Evolutionary conservation across 1,139 yeast genomes (phyloP).

Genomic region (Geotrichum australiense): DNA sequence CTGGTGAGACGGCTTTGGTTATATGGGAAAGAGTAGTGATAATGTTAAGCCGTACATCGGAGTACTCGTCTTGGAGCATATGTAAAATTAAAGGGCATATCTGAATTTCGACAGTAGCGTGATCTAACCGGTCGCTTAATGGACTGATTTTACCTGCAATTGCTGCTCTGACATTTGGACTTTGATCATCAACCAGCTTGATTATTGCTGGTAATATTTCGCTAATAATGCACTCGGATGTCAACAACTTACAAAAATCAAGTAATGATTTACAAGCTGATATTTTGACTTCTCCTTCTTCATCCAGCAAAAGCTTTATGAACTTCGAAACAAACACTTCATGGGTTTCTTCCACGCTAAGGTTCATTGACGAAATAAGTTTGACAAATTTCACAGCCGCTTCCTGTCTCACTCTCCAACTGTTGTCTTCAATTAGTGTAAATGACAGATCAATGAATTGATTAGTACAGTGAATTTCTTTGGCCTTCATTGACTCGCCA

Average conservation of each 20-base stretch:
- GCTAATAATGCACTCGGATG: conserved; percentile 47
- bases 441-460: conserved; percentile 37
- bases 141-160: conserved; percentile 83
- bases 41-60: conserved; percentile 91
- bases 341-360: conserved; percentile 48
- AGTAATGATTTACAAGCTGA: conserved; percentile 91
- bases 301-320: conserved; percentile 74
- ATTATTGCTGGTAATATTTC: conserved; percentile 80
- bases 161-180: conserved; percentile 88
- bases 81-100: conserved; percentile 81
- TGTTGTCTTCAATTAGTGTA: conserved; percentile 73
- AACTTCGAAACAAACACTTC: conserved; percentile 61
- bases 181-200: conserved; percentile 79
- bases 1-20: conserved; percentile 90
- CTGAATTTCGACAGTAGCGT: conserved; percentile 73
- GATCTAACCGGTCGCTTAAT: conserved; percentile 77
- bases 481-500: conserved; percentile 32
- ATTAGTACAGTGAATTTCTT: conserved; percentile 7
- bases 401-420: conserved; percentile 98
- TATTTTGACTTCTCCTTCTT: conserved; percentile 93
- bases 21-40: conserved; percentile 87
- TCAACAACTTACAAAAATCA: conserved; percentile 47
- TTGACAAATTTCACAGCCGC: conserved; percentile 86
- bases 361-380: conserved; percentile 50
- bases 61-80: conserved; percentile 94